Conservation (phyloP, 164 flowering plant genomes). For the Chimonanthus praecox region DNA sequence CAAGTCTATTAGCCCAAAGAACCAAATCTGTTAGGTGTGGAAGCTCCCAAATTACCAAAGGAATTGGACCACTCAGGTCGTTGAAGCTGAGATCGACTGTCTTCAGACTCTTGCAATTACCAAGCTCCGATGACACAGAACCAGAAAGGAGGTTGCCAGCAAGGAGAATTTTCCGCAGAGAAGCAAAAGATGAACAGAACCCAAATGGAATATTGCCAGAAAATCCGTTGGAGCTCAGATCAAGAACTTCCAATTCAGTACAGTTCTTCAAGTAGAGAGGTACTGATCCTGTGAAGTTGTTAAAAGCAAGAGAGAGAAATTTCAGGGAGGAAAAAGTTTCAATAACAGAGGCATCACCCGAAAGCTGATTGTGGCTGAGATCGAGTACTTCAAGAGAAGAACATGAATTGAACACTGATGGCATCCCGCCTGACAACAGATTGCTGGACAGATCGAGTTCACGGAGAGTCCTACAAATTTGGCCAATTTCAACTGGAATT, state of each 20-base stretch:
- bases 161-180: slow-evolving; percentile 41
- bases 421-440: slow-evolving; percentile 50
- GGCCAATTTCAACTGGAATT: slow-evolving; percentile 52
- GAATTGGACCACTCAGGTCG: slow-evolving; percentile 49
- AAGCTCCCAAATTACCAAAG: slow-evolving; percentile 53
- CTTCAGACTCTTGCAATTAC: slow-evolving; percentile 48
- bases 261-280: slow-evolving; percentile 50
- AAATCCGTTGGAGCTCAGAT: slow-evolving; percentile 66
- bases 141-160: slow-evolving; percentile 58
- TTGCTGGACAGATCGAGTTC: slow-evolving; percentile 67
- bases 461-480: slow-evolving; percentile 38
- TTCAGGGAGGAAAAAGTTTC: slow-evolving; percentile 40
- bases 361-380: slow-evolving; percentile 54
- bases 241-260: slow-evolving; percentile 50
- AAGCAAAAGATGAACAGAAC: slow-evolving; percentile 41
- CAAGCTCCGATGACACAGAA: slow-evolving; percentile 48
- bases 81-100: slow-evolving; percentile 79
- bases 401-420: slow-evolving; percentile 43
- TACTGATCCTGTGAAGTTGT: slow-evolving; percentile 56
- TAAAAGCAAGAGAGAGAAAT: slow-evolving; percentile 47
- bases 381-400: slow-evolving; percentile 41
- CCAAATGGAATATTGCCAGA: slow-evolving; percentile 51
- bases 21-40: slow-evolving; percentile 63
- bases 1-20: slow-evolving; percentile 75
- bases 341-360: slow-evolving; percentile 54